These are phyloP conservation scores for Russula compacta DNA, from an alignment of 768 basidiomycete species.

Conservation along the genomic window DNA sequence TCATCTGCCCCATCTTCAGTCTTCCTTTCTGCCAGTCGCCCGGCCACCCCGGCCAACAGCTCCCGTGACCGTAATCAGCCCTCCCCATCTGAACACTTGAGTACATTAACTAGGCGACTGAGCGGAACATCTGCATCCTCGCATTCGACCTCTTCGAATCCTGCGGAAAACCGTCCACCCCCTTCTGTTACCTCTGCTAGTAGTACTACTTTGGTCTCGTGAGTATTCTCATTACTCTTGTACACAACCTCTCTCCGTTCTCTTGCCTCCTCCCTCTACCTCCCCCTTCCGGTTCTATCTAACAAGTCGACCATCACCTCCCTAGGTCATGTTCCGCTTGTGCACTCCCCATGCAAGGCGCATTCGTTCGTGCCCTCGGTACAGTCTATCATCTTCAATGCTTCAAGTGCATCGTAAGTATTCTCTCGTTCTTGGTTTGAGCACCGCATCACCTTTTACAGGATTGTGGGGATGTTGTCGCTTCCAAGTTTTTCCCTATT, in stretches of 20 bases:
- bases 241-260: not conserved
- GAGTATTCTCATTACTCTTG: conserved; percentile 11
- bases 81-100: conserved; percentile 47
- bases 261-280: not conserved
- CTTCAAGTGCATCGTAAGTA: conserved; percentile 90
- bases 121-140: conserved; percentile 44
- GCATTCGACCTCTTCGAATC: conserved; percentile 45
- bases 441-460: conserved; percentile 27
- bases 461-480: conserved; percentile 96
- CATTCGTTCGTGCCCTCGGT: conserved; percentile 91
- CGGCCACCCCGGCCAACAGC: conserved; percentile 45
- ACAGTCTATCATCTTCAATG: conserved; percentile 95
- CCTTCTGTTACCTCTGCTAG: conserved; percentile 48
- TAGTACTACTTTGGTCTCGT: conserved; percentile 36
- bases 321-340: conserved; percentile 66
- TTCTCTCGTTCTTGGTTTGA: conserved; percentile 6
- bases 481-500: conserved; percentile 97
- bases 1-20: conserved; percentile 23
- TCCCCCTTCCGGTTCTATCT: not conserved
- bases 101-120: conserved; percentile 37
- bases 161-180: conserved; percentile 32
- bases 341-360: conserved; percentile 80
- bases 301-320: not conserved
- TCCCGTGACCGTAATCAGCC: conserved; percentile 39
- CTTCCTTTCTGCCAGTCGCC: conserved; percentile 48